A percentile compares a stretch with the other conserved stretches of the same genome.
Evolutionary conservation across 164 flowering plant genomes (phyloP).

Genomic region (Platanus orientalis): DNA sequence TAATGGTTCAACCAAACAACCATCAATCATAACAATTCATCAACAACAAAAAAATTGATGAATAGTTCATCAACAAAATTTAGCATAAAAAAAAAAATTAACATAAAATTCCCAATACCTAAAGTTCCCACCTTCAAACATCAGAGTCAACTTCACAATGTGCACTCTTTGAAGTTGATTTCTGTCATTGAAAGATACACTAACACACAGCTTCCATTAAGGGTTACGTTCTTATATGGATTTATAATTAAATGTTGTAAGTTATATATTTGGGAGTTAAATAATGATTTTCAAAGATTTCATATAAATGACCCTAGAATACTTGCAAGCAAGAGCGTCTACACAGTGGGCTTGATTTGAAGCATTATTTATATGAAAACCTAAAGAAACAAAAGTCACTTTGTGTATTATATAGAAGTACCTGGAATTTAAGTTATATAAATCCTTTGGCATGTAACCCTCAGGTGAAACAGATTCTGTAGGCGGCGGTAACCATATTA

Average conservation of each 20-base stretch:
- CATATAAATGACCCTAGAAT: not conserved
- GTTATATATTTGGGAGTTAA: not conserved
- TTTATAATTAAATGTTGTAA: not conserved
- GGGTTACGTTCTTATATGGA: not conserved
- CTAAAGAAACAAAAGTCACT: not conserved
- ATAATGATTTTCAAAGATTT: not conserved
- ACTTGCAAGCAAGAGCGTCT: not conserved
- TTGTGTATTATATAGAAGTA: conserved; percentile 15
- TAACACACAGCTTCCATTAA: too few relatives aligned
- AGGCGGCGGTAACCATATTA: conserved; percentile 94
- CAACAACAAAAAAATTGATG: too few relatives aligned
- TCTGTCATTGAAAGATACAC: too few relatives aligned
- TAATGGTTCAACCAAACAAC: too few relatives aligned
- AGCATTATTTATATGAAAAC: not conserved
- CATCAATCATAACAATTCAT: not conserved
- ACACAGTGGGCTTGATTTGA: too few relatives aligned
- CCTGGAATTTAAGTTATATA: conserved; percentile 94
- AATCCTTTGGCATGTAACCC: conserved; percentile 97
- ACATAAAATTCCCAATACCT: too few relatives aligned
- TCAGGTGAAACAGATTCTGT: conserved; percentile 97
- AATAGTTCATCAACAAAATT: conserved; percentile 2
- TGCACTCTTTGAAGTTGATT: too few relatives aligned
- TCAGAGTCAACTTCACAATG: too few relatives aligned
- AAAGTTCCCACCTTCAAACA: too few relatives aligned
- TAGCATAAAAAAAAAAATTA: not conserved